A percentile compares a stretch with the other conserved stretches of the same genome.
Conservation (phyloP, 768 basidiomycete species). For the Collybia mongolica region DNA sequence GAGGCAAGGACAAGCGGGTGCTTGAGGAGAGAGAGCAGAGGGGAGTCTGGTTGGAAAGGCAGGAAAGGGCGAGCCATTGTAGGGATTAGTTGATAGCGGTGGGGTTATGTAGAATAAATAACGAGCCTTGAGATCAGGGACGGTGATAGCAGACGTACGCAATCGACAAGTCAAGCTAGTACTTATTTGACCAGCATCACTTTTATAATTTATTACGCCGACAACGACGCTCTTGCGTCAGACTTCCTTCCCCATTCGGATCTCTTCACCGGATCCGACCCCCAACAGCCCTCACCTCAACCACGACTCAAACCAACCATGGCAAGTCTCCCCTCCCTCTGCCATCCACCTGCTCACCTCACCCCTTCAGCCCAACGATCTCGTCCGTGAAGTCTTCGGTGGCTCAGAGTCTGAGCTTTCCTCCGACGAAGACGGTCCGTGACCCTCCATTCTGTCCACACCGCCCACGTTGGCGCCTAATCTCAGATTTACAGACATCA, state of each 20-base stretch:
- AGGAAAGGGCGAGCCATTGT: neutral
- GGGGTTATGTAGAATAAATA: no score
- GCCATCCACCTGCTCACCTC: neutral
- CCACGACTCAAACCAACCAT: neutral
- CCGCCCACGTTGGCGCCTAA: no score
- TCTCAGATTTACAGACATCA: conserved; percentile 30
- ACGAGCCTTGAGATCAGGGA: no score
- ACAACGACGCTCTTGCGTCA: neutral
- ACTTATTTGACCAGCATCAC: no score
- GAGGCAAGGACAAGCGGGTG: conserved; percentile 22
- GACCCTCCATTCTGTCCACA: neutral
- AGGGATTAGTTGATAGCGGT: no score
- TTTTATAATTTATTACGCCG: no score
- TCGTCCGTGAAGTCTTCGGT: conserved; percentile 77
- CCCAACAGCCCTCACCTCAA: neutral
- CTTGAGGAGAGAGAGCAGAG: conserved; percentile 10
- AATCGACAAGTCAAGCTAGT: no score
- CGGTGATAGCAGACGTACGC: no score
- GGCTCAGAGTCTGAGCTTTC: conserved; percentile 85
- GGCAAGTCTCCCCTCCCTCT: neutral
- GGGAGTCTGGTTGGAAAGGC: neutral
- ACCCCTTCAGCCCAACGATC: conserved; percentile 24
- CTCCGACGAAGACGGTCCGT: conserved; percentile 60
- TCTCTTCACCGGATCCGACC: neutral
- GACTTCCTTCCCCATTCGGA: neutral